Evolutionary conservation across 805 yeast genomes (phyloP), one percentile per base, ranked within the genome.

Genomic region (Yarrowia yakushimensis): DNA sequence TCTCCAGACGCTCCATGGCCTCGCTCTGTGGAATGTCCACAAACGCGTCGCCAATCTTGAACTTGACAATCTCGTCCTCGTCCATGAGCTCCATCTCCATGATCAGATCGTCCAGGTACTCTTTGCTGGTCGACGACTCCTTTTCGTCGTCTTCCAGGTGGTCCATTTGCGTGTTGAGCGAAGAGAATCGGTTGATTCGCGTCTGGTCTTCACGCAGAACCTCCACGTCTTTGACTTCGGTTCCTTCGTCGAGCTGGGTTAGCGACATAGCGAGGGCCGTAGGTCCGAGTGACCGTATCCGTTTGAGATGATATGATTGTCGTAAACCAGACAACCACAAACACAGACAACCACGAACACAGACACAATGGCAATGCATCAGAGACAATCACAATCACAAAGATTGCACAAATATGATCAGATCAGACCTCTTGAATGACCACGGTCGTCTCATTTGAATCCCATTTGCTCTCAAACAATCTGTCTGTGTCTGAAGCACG

Each of bases 131-230:
- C 67, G 80, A 77, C 65, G 79, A 77, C 62, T 75, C 74, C 20
- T 77, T 75, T 34, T 88, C 76, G 55, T 79, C 79, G 18, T 74
- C 80, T 31, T 80, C 77, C 13, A 85, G 72, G 18, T 79, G 79
- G 66, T 88, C 90, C 67, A 86, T 85, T 65, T 86, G 84, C 66
- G 85, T 78, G 64, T 91, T 89, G 65, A 91, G 78, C 48, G 91
- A 87, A 15, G 97, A 89, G 71, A 94, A 93, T 72, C 84, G 84
- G 74, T 93, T 94, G 77, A 93, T 93, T 71, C 83, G 83, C 71
- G 88, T 85, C 76, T 93, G 99, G 72, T 93, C 98, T 63, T 83
- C 89, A 87, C 90, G 85, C 27, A 80, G 74, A 25, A 88, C 96
- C 66, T 86, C 89, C 63, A 64, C 60, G 12, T 69, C 69, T 22